A percentile compares a stretch with the other conserved stretches of the same genome.
Evolutionary conservation across 768 basidiomycete genomes (phyloP).

Genomic region (Amanita thiersii): DNA sequence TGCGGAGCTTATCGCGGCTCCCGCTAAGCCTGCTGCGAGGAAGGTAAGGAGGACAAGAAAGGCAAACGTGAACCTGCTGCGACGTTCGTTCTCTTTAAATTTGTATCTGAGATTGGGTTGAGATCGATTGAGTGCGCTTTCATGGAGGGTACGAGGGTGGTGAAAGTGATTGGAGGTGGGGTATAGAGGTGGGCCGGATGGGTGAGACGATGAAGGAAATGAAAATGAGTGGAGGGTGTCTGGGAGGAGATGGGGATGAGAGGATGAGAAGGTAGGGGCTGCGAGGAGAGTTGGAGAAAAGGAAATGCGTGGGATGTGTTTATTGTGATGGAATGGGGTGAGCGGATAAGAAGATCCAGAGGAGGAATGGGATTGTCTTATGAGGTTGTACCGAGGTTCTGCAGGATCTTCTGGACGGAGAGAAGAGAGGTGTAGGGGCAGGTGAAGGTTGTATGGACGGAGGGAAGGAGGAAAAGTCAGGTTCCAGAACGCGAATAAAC

Average conservation of each 20-base stretch:
- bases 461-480: slow-evolving; percentile 36
- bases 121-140: not conserved
- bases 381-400: too few relatives aligned
- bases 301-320: too few relatives aligned
- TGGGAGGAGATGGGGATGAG: too few relatives aligned
- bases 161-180: not conserved
- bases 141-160: not conserved
- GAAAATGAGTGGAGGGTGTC: too few relatives aligned
- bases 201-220: too few relatives aligned
- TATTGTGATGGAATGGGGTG: too few relatives aligned
- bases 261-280: too few relatives aligned
- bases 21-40: slow-evolving; percentile 31
- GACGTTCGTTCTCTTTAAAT: slow-evolving; percentile 23
- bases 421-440: not conserved
- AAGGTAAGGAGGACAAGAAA: slow-evolving; percentile 37
- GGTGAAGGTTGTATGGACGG: slow-evolving; percentile 5
- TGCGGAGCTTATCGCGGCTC: slow-evolving; percentile 37
- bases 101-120: not conserved
- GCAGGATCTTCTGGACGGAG: slow-evolving; percentile 9
- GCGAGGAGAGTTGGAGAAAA: too few relatives aligned
- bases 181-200: not conserved
- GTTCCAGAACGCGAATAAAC: slow-evolving; percentile 43
- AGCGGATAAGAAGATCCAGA: too few relatives aligned
- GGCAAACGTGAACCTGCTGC: slow-evolving; percentile 39
- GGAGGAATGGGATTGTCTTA: too few relatives aligned